phyloP scores from a whole-genome alignment of 345 rosid genomes.

The Excoecaria agallocha region DNA sequence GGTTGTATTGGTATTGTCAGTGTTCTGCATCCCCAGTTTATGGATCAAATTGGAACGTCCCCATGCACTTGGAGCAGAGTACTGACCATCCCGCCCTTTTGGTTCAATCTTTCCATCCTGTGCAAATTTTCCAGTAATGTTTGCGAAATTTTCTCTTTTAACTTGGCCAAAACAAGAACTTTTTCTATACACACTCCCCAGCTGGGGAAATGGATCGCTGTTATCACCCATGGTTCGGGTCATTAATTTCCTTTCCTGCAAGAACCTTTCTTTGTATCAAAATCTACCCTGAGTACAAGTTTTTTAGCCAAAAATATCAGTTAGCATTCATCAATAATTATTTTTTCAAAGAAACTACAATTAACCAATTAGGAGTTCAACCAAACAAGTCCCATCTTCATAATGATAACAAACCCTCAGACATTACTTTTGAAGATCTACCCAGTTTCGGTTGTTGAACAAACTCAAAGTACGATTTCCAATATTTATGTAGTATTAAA shows the following conservation, averaged over 20 bases:
- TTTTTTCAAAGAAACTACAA: no score
- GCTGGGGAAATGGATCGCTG: conserved; percentile 17
- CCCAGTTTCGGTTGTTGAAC: no score
- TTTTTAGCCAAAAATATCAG: not conserved
- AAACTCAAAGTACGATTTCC: no score
- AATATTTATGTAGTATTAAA: no score
- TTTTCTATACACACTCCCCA: conserved; percentile 16
- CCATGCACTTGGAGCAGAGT: conserved; percentile 8
- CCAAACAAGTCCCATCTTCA: no score
- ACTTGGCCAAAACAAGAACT: not conserved
- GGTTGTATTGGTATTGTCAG: not conserved
- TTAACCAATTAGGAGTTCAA: no score
- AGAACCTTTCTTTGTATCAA: not conserved
- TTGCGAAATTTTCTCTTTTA: not conserved
- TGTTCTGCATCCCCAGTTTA: conserved; percentile 6
- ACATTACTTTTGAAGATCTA: no score
- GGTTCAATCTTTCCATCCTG: not conserved
- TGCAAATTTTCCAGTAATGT: not conserved
- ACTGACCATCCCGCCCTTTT: not conserved
- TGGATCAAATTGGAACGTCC: conserved; percentile 3
- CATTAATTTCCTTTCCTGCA: not conserved
- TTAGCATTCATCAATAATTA: no score
- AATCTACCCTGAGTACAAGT: not conserved
- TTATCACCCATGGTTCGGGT: not conserved
- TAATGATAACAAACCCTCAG: no score